A percentile compares a stretch with the other conserved stretches of the same genome.
These are phyloP conservation scores for Pseudocercospora crystallina DNA, from an alignment of 2,329 filamentous ascomycete species.

Conservation along the genomic window DNA sequence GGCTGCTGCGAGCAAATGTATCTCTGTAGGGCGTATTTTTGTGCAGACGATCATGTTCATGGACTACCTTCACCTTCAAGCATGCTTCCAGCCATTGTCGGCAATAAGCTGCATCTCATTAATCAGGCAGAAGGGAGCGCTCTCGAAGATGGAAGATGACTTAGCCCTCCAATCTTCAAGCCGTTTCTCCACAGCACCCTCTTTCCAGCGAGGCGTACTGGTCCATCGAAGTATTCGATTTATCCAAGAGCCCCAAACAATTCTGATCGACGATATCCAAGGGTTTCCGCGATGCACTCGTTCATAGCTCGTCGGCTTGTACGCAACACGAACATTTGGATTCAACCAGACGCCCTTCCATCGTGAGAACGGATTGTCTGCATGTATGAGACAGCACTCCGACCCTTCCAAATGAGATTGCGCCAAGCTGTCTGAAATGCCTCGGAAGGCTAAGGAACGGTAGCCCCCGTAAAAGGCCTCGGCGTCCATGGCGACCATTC, in stretches of 20 bases:
- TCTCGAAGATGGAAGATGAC: constrained; percentile 32
- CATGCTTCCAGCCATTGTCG: constrained; percentile 31
- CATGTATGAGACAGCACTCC: constrained; percentile 76
- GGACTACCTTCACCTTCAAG: constrained; percentile 14
- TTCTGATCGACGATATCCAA: constrained; percentile 39
- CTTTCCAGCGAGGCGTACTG: constrained; percentile 35
- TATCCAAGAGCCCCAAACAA: constrained; percentile 58
- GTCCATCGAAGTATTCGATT: constrained; percentile 55
- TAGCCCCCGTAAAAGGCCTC: constrained; percentile 52
- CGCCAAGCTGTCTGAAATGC: constrained; percentile 61
- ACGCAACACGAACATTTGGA: constrained; percentile 67
- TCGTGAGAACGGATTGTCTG: constrained; percentile 62
- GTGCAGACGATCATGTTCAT: no score
- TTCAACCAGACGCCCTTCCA: constrained; percentile 65
- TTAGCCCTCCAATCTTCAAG: constrained; percentile 19
- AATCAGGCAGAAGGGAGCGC: constrained; percentile 30
- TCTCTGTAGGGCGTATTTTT: no score
- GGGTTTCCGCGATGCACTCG: constrained; percentile 39
- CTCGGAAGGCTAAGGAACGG: constrained; percentile 60
- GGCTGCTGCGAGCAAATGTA: no score
- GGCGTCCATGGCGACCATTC: constrained; percentile 49
- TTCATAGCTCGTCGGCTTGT: constrained; percentile 56
- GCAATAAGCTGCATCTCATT: constrained; percentile 33
- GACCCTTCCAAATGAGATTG: constrained; percentile 67
- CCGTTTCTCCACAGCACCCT: constrained; percentile 25